phyloP scores from a whole-genome alignment of 140 eudicot species.

The Cichorium intybus region DNA sequence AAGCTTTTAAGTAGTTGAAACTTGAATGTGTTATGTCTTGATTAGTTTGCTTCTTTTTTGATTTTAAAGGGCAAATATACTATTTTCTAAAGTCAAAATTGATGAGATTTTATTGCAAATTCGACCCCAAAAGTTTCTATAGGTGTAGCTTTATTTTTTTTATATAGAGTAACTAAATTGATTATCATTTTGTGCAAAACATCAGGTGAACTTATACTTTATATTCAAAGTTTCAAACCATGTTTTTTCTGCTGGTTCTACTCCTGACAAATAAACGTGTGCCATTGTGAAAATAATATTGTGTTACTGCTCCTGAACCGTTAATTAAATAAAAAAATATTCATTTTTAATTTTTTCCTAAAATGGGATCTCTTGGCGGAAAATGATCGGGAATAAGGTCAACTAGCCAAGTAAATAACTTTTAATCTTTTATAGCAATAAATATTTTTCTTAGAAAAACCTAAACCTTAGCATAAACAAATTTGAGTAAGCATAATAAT shows the following conservation, averaged over 20 bases:
- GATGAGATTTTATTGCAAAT: background rate
- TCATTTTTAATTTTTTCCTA: background rate
- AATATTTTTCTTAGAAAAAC: slow-evolving; percentile 1
- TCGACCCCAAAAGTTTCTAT: background rate
- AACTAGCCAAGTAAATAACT: background rate
- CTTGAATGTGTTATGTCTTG: slow-evolving; percentile 4
- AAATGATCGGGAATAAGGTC: slow-evolving; percentile 10
- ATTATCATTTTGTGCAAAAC: background rate
- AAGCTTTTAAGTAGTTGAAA: background rate
- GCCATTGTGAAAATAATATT: background rate
- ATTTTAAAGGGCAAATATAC: background rate
- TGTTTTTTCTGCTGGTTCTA: background rate
- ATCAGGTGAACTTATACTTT: too few relatives aligned
- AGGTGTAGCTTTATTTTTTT: background rate
- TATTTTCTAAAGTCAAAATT: background rate
- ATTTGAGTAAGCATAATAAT: slow-evolving; percentile 20
- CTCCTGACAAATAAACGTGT: background rate
- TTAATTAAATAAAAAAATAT: too few relatives aligned
- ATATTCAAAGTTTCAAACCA: slow-evolving; percentile 1
- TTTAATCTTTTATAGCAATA: too few relatives aligned
- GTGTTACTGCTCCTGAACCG: background rate
- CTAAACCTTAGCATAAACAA: background rate
- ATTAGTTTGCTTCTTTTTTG: background rate
- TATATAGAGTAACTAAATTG: background rate
- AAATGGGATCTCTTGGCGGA: background rate